Evolutionary conservation across 352 stramenopile species (phyloP), one percentile per base, ranked within the genome.

Genomic region (Phytophthora ramorum): DNA sequence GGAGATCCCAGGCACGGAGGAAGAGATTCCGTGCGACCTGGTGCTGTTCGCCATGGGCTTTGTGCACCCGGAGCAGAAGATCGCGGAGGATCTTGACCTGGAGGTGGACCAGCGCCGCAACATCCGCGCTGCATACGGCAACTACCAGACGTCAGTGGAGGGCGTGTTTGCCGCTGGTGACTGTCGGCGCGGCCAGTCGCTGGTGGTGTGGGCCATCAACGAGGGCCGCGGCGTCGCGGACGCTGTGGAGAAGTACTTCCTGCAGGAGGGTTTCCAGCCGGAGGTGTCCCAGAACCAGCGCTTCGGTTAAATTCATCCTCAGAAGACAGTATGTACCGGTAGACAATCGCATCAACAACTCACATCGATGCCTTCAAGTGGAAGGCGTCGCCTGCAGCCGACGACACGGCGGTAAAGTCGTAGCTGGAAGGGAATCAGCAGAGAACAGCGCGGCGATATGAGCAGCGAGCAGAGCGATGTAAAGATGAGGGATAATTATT

Each of bases 151-250:
- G 30, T 98, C 88, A 17, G 73, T 96, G 2, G 95, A 98, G 68
- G 96, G 97, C 54, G 96, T 99, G 52, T 99, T 99, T 79, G 96
- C 97, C 19, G 96, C 93, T 35, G 97, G 97, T 7, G 97, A 99
- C 87, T 99, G 97, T 79, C 91, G 97, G 47, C 89, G 97, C 37
- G 97, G 97, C 37, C 97, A 99, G 79, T 98, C 90, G 59, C 87
- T 99, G 22, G 97, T 99, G 20, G 97, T 99, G 19, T 99, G 97
- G 97, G 97, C 97, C 7, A 99, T 99, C 76, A 96, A 99, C 69
- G 97, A 99, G 79, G 97, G 97, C 17, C 92, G 97, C 50, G 93
- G 96, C 26, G 94, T 97, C 13, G 97, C 97, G 10, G 84, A 95
- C 44, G 79, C 82, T 14, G 86, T 95, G 46, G 84, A 95, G 67